Evolutionary conservation across 768 basidiomycete genomes (phyloP), one percentile per base, ranked within the genome.

Genomic region (Porpolomopsis calyptriformis): DNA sequence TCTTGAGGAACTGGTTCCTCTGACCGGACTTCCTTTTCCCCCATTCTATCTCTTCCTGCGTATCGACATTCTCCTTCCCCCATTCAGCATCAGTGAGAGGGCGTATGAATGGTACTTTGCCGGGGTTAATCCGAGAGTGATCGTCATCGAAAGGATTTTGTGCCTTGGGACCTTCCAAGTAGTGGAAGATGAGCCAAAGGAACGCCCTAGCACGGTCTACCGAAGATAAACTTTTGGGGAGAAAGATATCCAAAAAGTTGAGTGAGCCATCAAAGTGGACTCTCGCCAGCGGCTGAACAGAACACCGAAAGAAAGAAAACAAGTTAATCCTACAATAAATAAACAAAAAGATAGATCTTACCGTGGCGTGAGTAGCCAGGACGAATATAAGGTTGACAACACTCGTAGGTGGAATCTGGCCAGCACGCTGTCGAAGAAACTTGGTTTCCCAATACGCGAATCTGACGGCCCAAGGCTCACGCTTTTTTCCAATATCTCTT

Each of bases 331-430:
- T 12, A 43, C 36, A 40, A 45, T 29, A 47, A 48, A 40, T 20
- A 49, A 49, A 44, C 38, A 27, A 40, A 19, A 25, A 37, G 53
- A n/a, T 19, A 18, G 41, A 25, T 44, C 71, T 78, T 64, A 90
- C 86, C 25, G 77, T 73, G 40, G 85, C 79, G 54, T 88, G 84
- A 55, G 80, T 83, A 20, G 84, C 74, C 34, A 93, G 71, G 35
- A 89, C 77, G 57, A 93, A 93, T 40, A 93, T 74, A 40, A 91
- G 68, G 59, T 92, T 90, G 45, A 88, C 84, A n/a, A 92, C 74
- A 51, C 83, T 89, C 9, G 91, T 92, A 9, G 90, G 80, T 39
- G 91, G 91, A 19, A 72, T 68, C 47, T 74, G 66, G 23, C 77
- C 78, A 38, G 68, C 64, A 57, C 68, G 74, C 82, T 85, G 53